These are phyloP conservation scores for Alternaria sp. DNA, from an alignment of 2,329 filamentous ascomycete genomes.

Conservation along the genomic window DNA sequence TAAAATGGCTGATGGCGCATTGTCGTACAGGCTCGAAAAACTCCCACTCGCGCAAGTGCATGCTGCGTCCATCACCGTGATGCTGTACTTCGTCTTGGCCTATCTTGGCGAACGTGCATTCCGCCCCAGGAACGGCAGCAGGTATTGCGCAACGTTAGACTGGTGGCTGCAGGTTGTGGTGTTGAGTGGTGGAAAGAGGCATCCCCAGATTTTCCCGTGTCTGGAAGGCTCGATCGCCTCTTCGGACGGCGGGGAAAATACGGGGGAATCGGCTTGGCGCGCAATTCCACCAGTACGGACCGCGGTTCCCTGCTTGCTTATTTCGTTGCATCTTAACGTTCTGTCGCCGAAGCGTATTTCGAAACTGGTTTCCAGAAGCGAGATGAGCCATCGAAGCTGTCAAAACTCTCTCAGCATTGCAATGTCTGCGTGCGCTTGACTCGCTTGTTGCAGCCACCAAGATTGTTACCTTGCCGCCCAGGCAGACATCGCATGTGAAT, in stretches of 20 bases:
- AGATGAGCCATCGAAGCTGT: background rate
- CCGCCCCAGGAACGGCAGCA: conserved; percentile 13
- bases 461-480: background rate
- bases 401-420: background rate
- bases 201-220: conserved; percentile 22
- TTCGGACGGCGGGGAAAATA: conserved; percentile 16
- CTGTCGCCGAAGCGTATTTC: background rate
- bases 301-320: background rate
- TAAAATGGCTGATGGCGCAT: conserved; percentile 10
- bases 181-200: conserved; percentile 31
- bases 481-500: background rate
- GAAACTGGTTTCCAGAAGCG: background rate
- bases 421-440: background rate
- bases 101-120: conserved; percentile 9
- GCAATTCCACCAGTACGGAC: conserved; percentile 7
- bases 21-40: conserved; percentile 1
- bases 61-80: background rate
- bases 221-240: conserved; percentile 18
- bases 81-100: conserved; percentile 7
- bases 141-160: conserved; percentile 8
- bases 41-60: conserved; percentile 1
- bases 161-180: conserved; percentile 13
- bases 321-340: background rate
- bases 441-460: background rate
- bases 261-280: conserved; percentile 3